Evolutionary conservation across 169 alveolate genomes (phyloP), one percentile per base, ranked within the genome.

Genomic region (Cryptosporidium canis): DNA sequence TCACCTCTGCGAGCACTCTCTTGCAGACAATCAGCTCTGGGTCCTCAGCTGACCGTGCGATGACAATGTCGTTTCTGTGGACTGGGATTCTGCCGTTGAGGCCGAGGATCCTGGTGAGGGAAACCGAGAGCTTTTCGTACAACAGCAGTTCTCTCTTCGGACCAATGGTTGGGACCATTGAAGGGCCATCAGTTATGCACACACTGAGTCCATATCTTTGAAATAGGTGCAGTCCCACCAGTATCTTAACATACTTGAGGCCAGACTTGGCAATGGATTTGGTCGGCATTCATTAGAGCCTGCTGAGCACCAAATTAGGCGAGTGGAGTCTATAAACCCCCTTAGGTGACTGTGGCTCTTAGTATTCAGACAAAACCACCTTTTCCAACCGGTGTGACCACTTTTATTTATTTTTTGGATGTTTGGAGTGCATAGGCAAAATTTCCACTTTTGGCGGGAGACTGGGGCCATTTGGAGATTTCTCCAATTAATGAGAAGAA

Each of bases 111-210:
- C 72, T 77, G 67, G 55, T 31, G 2, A 70, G n/a, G 31, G 66
- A 55, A 48, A 70, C 24, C 3, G 56, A 33, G 29, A 77, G 71
- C 24, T 48, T 55, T 45, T 77, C 87, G 21, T 77, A 77, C 7
- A 77, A n/a, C 55, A 77, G 44, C n/a, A 77, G 4, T 41, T 77
- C 87, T 33, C 64, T 63, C 24, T 41, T 33, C 4, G 87, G 87
- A 11, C 87, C 71, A 12, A 77, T 77, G 35, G 87, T 77, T 77
- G 87, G 87, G 4, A 63, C 9, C 87, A 77, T 77, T 35, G 87
- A 77, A 41, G 87, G 72, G 0, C 87, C 87, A 58, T 58, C 63
- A 9, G 87, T 39, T 14, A 77, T n/a, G 41, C 87, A 77, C 14
- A 77, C 18, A 55, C 66, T 44, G 9, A 77, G 39, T 18, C 43